These are phyloP conservation scores for Coniferiporia weirii DNA, from an alignment of 1,284 basidiomycete genomes.

Conservation along the genomic window DNA sequence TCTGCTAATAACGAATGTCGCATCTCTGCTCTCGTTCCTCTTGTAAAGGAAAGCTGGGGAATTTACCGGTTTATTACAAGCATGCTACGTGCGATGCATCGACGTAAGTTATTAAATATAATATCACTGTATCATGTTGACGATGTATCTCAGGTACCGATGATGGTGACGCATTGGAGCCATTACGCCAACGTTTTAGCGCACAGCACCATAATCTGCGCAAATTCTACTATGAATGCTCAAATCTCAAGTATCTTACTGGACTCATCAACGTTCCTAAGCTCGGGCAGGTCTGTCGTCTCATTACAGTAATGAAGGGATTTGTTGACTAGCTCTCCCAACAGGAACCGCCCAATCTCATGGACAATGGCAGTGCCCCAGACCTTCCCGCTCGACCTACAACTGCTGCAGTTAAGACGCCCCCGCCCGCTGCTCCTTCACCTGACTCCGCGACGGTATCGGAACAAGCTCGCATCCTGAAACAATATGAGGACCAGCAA, in stretches of 20 bases:
- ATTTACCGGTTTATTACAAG: constrained; percentile 97
- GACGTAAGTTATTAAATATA: constrained; percentile 50
- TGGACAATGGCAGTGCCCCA: constrained; percentile 78
- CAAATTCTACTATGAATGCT: constrained; percentile 97
- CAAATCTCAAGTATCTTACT: constrained; percentile 93
- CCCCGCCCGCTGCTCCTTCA: constrained; percentile 61
- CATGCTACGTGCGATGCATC: constrained; percentile 93
- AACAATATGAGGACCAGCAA: constrained; percentile 97
- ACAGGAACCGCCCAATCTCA: constrained; percentile 91
- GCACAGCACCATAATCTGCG: constrained; percentile 87
- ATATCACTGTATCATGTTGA: neutral
- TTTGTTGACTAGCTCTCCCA: neutral
- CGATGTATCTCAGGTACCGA: constrained; percentile 62
- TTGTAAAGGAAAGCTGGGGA: constrained; percentile 96
- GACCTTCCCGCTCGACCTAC: constrained; percentile 86
- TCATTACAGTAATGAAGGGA: neutral
- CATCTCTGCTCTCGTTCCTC: constrained; percentile 87
- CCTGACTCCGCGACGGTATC: constrained; percentile 77
- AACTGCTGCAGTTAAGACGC: constrained; percentile 47
- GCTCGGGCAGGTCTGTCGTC: constrained; percentile 68
- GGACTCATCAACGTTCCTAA: constrained; percentile 96
- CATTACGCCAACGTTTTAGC: constrained; percentile 78
- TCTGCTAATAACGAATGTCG: constrained; percentile 93
- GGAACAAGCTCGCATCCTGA: constrained; percentile 93
- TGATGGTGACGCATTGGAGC: constrained; percentile 80